phyloP scores from a whole-genome alignment of 2,329 filamentous ascomycete genomes.

The Penicillium sp. region DNA sequence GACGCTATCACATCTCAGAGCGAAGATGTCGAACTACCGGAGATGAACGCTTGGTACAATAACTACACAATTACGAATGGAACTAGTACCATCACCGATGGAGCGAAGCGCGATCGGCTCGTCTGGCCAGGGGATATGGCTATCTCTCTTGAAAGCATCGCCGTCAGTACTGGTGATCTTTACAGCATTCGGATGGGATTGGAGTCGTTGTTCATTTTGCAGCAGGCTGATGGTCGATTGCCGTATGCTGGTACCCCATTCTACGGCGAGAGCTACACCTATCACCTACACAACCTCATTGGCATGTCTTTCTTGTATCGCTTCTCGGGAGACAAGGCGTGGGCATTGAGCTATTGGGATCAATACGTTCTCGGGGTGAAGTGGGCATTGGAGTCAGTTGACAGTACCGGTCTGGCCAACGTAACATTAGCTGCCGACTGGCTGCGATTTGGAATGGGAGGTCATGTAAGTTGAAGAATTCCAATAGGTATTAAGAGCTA shows the following conservation, averaged over 20 bases:
- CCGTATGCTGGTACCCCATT: slow-evolving; percentile 54
- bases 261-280: slow-evolving; percentile 50
- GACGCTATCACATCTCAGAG: slow-evolving; percentile 12
- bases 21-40: slow-evolving; percentile 11
- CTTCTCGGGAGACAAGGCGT: slow-evolving; percentile 43
- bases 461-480: slow-evolving; percentile 34
- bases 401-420: slow-evolving; percentile 47
- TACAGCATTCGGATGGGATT: slow-evolving; percentile 52
- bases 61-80: slow-evolving; percentile 32
- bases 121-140: slow-evolving; percentile 64
- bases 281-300: slow-evolving; percentile 54
- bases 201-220: slow-evolving; percentile 49
- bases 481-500: neutral
- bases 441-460: slow-evolving; percentile 53
- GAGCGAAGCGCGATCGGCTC: slow-evolving; percentile 43
- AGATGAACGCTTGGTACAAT: slow-evolving; percentile 30
- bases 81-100: slow-evolving; percentile 39
- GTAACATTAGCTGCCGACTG: slow-evolving; percentile 48
- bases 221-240: slow-evolving; percentile 46
- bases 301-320: slow-evolving; percentile 48
- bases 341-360: slow-evolving; percentile 44
- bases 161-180: slow-evolving; percentile 56
- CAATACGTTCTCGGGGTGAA: slow-evolving; percentile 45
- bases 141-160: slow-evolving; percentile 55
- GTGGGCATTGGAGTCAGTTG: slow-evolving; percentile 45